A percentile compares a stretch with the other conserved stretches of the same genome.
These are phyloP conservation scores for Tillandsia fasciculata DNA, from an alignment of 176 grass and related monocot genomes.

Conservation along the genomic window DNA sequence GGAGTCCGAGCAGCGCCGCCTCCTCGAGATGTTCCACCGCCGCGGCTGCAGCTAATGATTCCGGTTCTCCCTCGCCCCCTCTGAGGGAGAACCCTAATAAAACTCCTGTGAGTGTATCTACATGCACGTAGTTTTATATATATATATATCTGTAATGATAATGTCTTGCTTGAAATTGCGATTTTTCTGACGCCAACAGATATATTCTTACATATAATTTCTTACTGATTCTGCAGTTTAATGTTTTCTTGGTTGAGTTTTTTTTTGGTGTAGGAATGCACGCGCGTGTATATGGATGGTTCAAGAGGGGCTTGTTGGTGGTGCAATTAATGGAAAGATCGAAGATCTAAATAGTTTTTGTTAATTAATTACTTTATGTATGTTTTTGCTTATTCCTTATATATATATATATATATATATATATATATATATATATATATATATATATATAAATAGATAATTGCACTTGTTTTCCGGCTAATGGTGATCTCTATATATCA, in stretches of 20 bases:
- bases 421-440: not conserved
- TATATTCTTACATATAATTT: too few relatives aligned
- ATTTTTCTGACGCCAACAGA: too few relatives aligned
- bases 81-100: too few relatives aligned
- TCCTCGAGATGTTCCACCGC: not conserved
- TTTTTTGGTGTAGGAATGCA: too few relatives aligned
- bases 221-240: too few relatives aligned
- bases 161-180: too few relatives aligned
- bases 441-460: not conserved
- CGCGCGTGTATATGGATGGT: too few relatives aligned
- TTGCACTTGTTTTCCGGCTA: not conserved
- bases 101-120: too few relatives aligned
- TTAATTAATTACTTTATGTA: not conserved
- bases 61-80: not conserved
- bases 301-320: not conserved
- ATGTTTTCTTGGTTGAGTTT: too few relatives aligned
- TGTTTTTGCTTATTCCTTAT: not conserved
- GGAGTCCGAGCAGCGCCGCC: conserved; percentile 23
- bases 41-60: not conserved
- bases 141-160: too few relatives aligned
- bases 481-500: not conserved
- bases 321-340: not conserved
- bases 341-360: not conserved
- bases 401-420: not conserved
- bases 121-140: too few relatives aligned